Evolutionary conservation across 169 alveolate genomes (phyloP), one percentile per base, ranked within the genome.

Genomic region (Plasmodium billcollinsi): DNA sequence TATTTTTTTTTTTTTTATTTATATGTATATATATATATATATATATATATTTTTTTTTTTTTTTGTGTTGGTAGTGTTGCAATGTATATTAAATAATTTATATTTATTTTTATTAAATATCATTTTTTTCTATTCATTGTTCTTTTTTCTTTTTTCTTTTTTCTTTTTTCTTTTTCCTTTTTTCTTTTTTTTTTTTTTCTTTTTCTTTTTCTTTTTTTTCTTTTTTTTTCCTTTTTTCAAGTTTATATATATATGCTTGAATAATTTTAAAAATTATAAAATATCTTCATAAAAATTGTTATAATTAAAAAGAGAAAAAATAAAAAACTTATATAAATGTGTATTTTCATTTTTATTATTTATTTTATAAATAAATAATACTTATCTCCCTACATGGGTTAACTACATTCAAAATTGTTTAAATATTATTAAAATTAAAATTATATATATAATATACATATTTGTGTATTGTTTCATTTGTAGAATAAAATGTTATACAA

Each of bases 401-500:
- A 5, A 33, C 45, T 33, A 33, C 9, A 33, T 0, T 33, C 45
- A 33, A 33, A 33, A 33, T 33, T 33, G 45, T 33, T 33, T 33
- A 33, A 33, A 33, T 9, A 33, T 5, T 33, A 4, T 33, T 33
- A 29, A 14, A 67, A 33, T 5, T 5, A 33, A 33, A 26, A 26
- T 26, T 26, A 26, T 26, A 0, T 62, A 54, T 54, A 0, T 33
- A 33, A 33, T 33, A 33, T 33, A 33, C 7, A 33, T 33, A 5
- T 0, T 33, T 33, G 45, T 54, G 24, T 18, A 9, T 62, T 7
- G 1, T 5, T 62, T 15, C 14, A 18, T 26, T 3, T 66, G 29
- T 66, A 66, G 76, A 47, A 47, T 47, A 69, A 39, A 54, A 75
- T 75, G 89, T 12, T 75, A 4, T 56, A 45, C 21, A 54, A 50